Evolutionary conservation across 257 asterid genomes (phyloP), one percentile per base, ranked within the genome.

Genomic region (Rubia yunnanensis): DNA sequence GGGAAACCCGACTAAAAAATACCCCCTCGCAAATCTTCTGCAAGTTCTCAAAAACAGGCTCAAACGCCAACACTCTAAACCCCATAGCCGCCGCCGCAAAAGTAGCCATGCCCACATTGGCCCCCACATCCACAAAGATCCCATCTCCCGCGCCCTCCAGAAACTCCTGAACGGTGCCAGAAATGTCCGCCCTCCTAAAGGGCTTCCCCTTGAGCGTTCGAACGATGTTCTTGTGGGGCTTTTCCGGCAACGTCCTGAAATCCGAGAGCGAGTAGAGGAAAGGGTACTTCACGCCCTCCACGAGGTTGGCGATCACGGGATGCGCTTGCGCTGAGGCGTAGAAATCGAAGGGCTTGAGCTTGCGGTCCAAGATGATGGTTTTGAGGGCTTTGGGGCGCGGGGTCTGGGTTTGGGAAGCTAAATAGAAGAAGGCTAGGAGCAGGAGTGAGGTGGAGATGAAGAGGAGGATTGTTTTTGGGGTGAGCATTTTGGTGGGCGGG

Each of bases 171-270:
- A 92, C 91, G 44, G 98, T 87, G 31, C 80, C 88, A 0, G 99
- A 94, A 23, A 94, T 94, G 41, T 94, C 98, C 48, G 99, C 91
- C 79, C 87, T 79, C 35, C 96, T 76, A 49, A 94, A 94, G 54
- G 88, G 87, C 71, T 94, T 90, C 34, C 96, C 95, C 70, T 94
- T 94, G 23, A 94, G 89, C 17, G 88, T 83, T 74, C 99, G 67
- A 2, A 83, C 89, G 49, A 90, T 94, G 79, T 94, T 94, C 65
- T 94, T 94, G 84, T 94, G 99, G 31, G 99, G 99, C 86, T 90
- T 94, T 4, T 94, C 98, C 15, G 97, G 97, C 23, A 88, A 60
- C 50, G 41, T 84, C 17, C 98, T 98, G 46, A 72, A 94, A 69
- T 94, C 99, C 22, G 99, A 83, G 66, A 90, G 95, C 0, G 99